Conservation (phyloP, 139 green algal species). For the Haematococcus sp. region DNA sequence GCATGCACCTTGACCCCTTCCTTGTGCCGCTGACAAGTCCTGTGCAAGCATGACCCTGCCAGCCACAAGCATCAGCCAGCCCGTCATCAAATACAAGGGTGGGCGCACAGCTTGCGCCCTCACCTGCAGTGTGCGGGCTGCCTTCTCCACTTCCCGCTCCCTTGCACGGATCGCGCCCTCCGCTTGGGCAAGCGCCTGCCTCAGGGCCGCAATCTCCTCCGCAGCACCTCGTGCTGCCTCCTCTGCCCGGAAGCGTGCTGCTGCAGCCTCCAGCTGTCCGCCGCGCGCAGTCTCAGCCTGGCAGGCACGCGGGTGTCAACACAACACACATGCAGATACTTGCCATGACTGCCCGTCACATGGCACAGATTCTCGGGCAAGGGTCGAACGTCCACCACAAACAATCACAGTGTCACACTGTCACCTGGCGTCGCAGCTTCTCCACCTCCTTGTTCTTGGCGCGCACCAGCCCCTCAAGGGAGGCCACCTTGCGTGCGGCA, state of each 20-base stretch:
- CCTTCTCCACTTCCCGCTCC: background rate
- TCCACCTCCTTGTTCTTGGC: slow-evolving; percentile 17
- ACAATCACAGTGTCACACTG: background rate
- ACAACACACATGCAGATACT: too few relatives aligned
- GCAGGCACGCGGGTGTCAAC: too few relatives aligned
- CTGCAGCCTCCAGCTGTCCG: background rate
- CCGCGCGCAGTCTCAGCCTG: background rate
- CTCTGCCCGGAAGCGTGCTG: background rate
- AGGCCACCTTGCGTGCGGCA: background rate
- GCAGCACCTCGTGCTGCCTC: background rate
- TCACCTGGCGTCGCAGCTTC: slow-evolving; percentile 3
- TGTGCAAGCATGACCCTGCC: too few relatives aligned
- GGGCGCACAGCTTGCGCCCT: too few relatives aligned
- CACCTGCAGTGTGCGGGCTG: background rate
- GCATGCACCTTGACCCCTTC: too few relatives aligned
- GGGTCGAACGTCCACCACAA: too few relatives aligned
- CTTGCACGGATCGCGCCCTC: background rate
- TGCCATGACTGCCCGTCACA: too few relatives aligned
- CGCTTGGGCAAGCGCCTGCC: background rate
- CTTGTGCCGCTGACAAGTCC: too few relatives aligned
- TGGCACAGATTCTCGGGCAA: too few relatives aligned
- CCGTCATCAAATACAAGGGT: too few relatives aligned
- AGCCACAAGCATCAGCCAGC: too few relatives aligned
- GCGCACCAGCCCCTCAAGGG: slow-evolving; percentile 19
- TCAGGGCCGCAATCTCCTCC: background rate